Evolutionary conservation across 202 grass and related monocot genomes (phyloP), one percentile per base, ranked within the genome.

Genomic region (Dendrocalamus latiflorus): DNA sequence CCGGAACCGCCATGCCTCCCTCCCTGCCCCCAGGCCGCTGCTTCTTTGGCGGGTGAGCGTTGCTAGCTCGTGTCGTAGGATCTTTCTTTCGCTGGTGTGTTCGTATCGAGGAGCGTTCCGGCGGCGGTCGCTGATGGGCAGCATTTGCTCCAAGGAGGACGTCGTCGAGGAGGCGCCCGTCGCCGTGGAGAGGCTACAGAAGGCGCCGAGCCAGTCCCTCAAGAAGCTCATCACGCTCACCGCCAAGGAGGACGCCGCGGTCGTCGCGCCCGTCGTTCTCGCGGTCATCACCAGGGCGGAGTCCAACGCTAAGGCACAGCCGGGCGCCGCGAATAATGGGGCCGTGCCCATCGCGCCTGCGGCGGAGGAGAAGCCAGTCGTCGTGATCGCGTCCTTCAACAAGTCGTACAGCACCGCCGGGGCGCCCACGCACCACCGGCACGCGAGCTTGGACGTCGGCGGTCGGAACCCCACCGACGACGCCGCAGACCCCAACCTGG

Each of bases 81-180:
- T n/a, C n/a, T n/a, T n/a, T n/a, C n/a, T n/a, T n/a, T n/a, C n/a
- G n/a, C n/a, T n/a, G n/a, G n/a, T n/a, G n/a, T n/a, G n/a, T n/a
- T n/a, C 21, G 16, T 14, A n/a, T 22, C 9, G 6, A 65, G 42
- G 58, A 8, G 61, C 9, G 78, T 69, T 58, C 51, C 21, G 6
- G 41, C 66, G 21, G n/a, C 16, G 26, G 53, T 72, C 39, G 12
- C 43, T 18, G 42, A 89, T 94, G 91, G 91, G 89, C 77, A 66
- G 86, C 72, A 67, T 94, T 30, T 94, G 91, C 86, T 94, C 91
- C 67, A 90, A 74, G 88, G 83, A 90, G 43, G 42, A 47, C 39
- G 83, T 90, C 51, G 18, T 53, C 21, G 83, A 89, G 43, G 69
- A 82, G 69, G 33, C 3, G 33, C 30, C 10, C 16, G 56, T 42